These are phyloP conservation scores for Macrolepiota fuliginosa DNA, from an alignment of 768 basidiomycete genomes.

Conservation along the genomic window DNA sequence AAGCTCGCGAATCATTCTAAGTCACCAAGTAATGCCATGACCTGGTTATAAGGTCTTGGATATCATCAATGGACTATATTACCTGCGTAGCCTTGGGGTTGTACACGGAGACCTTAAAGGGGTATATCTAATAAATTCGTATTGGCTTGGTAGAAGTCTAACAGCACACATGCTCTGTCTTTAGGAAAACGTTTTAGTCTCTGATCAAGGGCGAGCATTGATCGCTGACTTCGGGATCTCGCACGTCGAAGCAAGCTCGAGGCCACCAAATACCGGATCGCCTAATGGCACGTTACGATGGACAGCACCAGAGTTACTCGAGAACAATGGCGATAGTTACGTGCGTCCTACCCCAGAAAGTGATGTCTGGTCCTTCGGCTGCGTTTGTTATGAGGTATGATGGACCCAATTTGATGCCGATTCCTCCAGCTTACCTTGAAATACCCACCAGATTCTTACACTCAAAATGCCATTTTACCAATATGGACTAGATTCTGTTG, in stretches of 20 bases:
- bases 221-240: background rate
- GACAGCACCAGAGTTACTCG: background rate
- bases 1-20: too few relatives aligned
- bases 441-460: background rate
- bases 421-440: too few relatives aligned
- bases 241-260: background rate
- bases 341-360: background rate
- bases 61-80: background rate
- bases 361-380: background rate
- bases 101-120: slow-evolving; percentile 10
- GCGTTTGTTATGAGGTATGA: background rate
- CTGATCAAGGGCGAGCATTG: background rate
- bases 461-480: background rate
- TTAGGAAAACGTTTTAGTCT: background rate
- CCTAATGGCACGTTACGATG: background rate
- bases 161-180: background rate
- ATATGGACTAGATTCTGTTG: background rate
- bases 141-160: too few relatives aligned
- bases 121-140: background rate
- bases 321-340: background rate
- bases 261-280: background rate
- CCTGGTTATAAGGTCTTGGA: background rate
- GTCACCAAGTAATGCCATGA: background rate
- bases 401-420: too few relatives aligned
- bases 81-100: background rate